Conservation (phyloP, 306 rosid genomes). For the Cucurbita maxima region DNA sequence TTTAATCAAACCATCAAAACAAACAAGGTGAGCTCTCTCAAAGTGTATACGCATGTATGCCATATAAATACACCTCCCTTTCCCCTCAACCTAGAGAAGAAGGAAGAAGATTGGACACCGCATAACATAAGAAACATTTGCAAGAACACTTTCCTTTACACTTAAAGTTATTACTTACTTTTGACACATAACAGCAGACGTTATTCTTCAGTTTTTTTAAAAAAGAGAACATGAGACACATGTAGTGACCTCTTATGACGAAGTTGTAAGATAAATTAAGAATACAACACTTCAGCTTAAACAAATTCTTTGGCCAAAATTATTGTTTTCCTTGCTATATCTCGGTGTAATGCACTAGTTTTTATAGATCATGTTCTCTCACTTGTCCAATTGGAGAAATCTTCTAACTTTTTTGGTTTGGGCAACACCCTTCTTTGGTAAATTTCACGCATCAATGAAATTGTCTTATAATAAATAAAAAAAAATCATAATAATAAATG, state of each 20-base stretch:
- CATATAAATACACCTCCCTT: neutral
- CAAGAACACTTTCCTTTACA: neutral
- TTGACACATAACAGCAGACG: neutral
- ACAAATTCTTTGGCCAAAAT: neutral
- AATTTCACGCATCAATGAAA: too few relatives aligned
- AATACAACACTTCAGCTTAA: neutral
- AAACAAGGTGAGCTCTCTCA: neutral
- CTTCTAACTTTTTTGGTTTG: too few relatives aligned
- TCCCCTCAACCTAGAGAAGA: neutral
- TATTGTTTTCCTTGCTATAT: too few relatives aligned
- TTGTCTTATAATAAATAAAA: too few relatives aligned
- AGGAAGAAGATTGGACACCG: neutral
- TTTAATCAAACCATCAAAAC: conserved; percentile 17
- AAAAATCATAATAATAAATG: too few relatives aligned
- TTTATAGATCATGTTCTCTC: too few relatives aligned
- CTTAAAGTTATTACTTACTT: neutral
- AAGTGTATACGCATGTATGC: neutral
- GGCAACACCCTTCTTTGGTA: too few relatives aligned
- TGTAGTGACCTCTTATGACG: neutral
- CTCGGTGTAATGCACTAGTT: too few relatives aligned
- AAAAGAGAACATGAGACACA: neutral
- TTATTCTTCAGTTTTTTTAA: neutral
- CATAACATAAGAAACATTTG: neutral
- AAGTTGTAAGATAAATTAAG: neutral
- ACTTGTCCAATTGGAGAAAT: too few relatives aligned